Percentiles rank a stretch among this genome's conserved stretches.
Evolutionary conservation across 371 early-diverging fungal species (phyloP).

Genomic region (Mucor irregularis): DNA sequence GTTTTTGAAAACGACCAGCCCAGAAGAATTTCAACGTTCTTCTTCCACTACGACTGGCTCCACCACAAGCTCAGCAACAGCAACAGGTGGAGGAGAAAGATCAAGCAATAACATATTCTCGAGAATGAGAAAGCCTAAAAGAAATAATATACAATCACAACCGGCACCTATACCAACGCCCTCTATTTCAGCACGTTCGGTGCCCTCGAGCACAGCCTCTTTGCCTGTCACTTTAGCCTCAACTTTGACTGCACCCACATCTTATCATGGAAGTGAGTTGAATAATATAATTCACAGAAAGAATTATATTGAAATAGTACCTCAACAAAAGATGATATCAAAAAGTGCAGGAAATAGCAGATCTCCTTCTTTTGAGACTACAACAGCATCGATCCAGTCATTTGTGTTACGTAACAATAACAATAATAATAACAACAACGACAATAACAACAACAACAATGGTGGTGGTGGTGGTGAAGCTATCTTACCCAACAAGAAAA

Average conservation of each 20-base stretch:
- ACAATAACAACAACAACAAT: conserved; percentile 2
- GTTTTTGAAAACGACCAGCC: conserved; percentile 48
- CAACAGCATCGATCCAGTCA: conserved; percentile 11
- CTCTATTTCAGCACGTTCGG: conserved; percentile 12
- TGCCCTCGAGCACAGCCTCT: conserved; percentile 23
- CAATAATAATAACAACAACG: neutral
- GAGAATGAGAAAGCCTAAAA: conserved; percentile 30
- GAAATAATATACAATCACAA: neutral
- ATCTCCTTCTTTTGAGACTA: conserved; percentile 20
- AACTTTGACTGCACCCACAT: conserved; percentile 3
- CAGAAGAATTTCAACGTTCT: conserved; percentile 45
- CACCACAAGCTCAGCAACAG: too few relatives aligned
- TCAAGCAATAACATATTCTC: conserved; percentile 30
- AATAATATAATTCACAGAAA: conserved; percentile 16
- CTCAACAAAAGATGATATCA: conserved; percentile 15
- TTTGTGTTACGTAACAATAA: conserved; percentile 24
- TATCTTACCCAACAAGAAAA: conserved; percentile 35
- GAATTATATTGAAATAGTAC: conserved; percentile 38
- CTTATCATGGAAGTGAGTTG: conserved; percentile 13
- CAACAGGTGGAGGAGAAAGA: too few relatives aligned
- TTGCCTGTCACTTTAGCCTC: conserved; percentile 2
- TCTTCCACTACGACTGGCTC: neutral
- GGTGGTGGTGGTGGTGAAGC: conserved; percentile 16
- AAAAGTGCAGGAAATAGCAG: conserved; percentile 22
- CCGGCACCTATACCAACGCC: conserved; percentile 7